Conservation (phyloP, 73 alveolate genomes). For the Tetrahymena borealis region DNA sequence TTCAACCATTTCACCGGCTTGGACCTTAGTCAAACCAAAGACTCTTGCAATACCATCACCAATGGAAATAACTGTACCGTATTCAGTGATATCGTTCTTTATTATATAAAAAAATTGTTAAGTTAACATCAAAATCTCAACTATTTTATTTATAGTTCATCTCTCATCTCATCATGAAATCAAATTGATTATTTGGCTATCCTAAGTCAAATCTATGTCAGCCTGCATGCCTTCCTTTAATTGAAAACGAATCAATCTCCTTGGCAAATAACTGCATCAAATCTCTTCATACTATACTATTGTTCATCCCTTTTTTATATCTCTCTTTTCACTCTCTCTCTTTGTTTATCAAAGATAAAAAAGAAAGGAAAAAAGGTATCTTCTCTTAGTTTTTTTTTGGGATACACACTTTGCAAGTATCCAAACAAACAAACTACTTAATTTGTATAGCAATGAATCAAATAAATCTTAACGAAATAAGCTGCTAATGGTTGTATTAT, state of each 20-base stretch:
- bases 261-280: no score
- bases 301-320: background rate
- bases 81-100: slow-evolving; percentile 75
- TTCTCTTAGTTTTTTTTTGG: background rate
- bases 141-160: background rate
- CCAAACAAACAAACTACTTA: background rate
- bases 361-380: slow-evolving; percentile 1
- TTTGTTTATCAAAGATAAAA: background rate
- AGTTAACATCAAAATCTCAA: background rate
- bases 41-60: slow-evolving; percentile 98
- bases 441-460: background rate
- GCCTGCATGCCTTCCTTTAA: no score
- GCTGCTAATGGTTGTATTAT: background rate
- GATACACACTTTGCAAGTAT: background rate
- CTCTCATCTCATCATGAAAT: background rate
- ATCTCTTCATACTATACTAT: no score
- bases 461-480: background rate
- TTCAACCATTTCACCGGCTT: slow-evolving; percentile 98
- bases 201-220: no score
- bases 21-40: slow-evolving; percentile 86
- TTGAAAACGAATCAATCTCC: no score
- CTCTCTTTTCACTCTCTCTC: background rate
- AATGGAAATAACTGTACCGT: slow-evolving; percentile 91
- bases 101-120: background rate
- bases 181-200: no score